A percentile compares a stretch with the other conserved stretches of the same genome.
Conservation (phyloP, 2,329 filamentous ascomycete species). For the Cercospora sesami region DNA sequence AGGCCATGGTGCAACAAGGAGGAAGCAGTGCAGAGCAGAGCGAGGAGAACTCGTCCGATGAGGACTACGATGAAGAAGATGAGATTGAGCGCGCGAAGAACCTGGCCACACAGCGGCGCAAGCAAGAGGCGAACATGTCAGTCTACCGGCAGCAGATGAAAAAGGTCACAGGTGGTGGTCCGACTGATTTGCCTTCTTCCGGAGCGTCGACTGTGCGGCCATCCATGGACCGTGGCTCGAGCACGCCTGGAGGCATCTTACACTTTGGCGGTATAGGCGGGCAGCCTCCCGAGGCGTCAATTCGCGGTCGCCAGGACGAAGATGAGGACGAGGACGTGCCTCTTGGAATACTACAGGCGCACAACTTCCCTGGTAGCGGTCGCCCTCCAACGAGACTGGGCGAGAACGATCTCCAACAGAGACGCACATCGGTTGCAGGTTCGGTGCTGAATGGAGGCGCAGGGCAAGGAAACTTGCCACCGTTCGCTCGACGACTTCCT, state of each 20-base stretch:
- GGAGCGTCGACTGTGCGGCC: constrained; percentile 52
- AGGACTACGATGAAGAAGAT: constrained; percentile 70
- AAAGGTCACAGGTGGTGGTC: constrained; percentile 81
- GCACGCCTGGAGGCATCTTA: constrained; percentile 27
- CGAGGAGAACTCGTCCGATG: constrained; percentile 54
- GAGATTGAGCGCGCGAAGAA: constrained; percentile 73
- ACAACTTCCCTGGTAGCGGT: constrained; percentile 80
- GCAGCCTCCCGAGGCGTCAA: constrained; percentile 30
- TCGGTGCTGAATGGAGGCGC: constrained; percentile 47
- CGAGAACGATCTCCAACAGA: constrained; percentile 57
- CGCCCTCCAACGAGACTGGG: constrained; percentile 69
- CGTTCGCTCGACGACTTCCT: constrained; percentile 79
- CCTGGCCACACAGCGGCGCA: constrained; percentile 73
- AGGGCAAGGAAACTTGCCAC: constrained; percentile 62
- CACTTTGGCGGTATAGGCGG: constrained; percentile 38
- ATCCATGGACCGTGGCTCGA: constrained; percentile 55
- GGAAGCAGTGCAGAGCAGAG: constrained; percentile 44
- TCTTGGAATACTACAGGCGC: constrained; percentile 79
- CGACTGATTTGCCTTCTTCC: constrained; percentile 45
- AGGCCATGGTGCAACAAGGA: constrained; percentile 69
- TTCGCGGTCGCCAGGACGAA: constrained; percentile 45
- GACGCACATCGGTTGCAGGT: constrained; percentile 49
- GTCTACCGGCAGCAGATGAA: constrained; percentile 95
- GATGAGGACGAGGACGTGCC: constrained; percentile 88
- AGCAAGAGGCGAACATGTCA: constrained; percentile 86